Base-by-base conservation (phyloP, 2,329 filamentous ascomycete genomes). In the Penicillium sp. region DNA sequence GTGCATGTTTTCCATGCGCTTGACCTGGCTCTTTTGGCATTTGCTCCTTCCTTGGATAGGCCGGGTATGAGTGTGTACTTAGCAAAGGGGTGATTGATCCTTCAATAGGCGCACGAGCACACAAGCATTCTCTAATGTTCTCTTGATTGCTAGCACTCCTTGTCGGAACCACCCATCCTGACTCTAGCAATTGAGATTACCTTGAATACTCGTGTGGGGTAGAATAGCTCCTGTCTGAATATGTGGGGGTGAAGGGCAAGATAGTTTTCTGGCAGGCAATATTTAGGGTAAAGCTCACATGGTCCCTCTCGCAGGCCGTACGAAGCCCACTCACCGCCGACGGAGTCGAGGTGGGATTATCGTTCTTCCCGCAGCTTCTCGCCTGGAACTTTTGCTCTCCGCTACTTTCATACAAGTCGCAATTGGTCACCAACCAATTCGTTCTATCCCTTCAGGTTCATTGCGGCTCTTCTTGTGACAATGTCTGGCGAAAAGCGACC, bases 401-500 rank as follows among this genome's bases (percentile, higher is more conserved):
- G 35, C 50, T 36, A 41, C 45, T 40, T 43, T 18, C 22, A 36
- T 14, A n/a, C 16, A 30, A 31, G 25, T 36, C 25, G 30, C 47
- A 11, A 36, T 50, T 50, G 47, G 30, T 46, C 41, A 34, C 28
- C 41, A 40, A 28, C 29, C 19, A 43, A 27, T n/a, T 31, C n/a
- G 30, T 46, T 34, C 33, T 25, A 51, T 30, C 33, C 39, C 46
- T 42, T 31, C 40, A 29, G 36, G 39, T 39, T 46, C 14, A 19
- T 18, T 9, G n/a, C 19, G 31, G 27, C 28, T 5, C 35, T 13
- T 27, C 22, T 37, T 34, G 29, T 43, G 42, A 46, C 33, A 52
- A 96, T 95, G 91, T 89, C 90, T 29, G 81, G 87, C 55, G 91
- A 95, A 73, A 97, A 99, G 75, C 83, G 93, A 66, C 87, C 90